Evolutionary conservation across 1,284 basidiomycete genomes (phyloP), one percentile per base, ranked within the genome.

Genomic region (Ganoderma leucocontextum): DNA sequence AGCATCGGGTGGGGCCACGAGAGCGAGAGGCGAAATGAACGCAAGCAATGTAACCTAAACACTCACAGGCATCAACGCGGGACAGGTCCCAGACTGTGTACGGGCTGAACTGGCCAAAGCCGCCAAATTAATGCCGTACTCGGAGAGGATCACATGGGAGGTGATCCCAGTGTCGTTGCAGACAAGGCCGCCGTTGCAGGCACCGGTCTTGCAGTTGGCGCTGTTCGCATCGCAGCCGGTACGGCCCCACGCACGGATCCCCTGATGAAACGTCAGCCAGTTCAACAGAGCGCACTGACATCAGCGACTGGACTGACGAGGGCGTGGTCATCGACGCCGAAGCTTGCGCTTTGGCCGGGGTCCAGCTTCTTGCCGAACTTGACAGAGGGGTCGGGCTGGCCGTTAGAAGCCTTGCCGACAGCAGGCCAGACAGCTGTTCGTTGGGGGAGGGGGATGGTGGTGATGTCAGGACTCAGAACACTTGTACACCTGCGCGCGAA

Each of bases 81-180:
- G 58, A 60, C 9, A 60, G 58, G n/a, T 60, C 58, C 58, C 58
- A 60, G 17, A 38, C 36, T 4, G 38, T 60, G n/a, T 38, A 38
- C 58, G 42, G 38, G 39, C 58, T 38, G 58, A 29, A 60, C n/a
- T 60, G 2, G 22, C 58, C 58, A 13, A 60, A 60, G 22, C 41
- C 38, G 38, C 36, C 58, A 8, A 41, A 60, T n/a, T n/a, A n/a
- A n/a, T n/a, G 38, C 58, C 58, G 58, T 60, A 60, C 22, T 60
- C 58, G 22, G 58, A 60, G 58, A 60, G 58, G 38, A 60, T 13
- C 22, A 22, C 58, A 6, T 22, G 36, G n/a, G 58, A 60, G 22
- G 58, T 60, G 58, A 60, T 60, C 22, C 58, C 58, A 17, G 58
- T 38, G 38, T 60, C 58, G 22, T n/a, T 60, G 39, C 58, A 60